Evolutionary conservation across 2,329 filamentous ascomycete species (phyloP).

Genomic region (Penicillium sp.): DNA sequence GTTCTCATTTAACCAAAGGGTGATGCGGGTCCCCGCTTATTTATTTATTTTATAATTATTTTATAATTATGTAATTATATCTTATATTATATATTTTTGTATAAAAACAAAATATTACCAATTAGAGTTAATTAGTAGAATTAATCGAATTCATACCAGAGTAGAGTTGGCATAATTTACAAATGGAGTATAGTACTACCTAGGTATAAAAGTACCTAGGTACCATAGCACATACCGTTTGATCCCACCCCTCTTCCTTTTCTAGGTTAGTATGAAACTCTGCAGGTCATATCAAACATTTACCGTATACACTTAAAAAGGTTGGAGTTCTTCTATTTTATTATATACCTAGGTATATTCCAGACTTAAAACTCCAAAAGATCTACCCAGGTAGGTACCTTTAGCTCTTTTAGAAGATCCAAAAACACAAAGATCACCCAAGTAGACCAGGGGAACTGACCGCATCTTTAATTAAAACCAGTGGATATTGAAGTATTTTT

Average conservation of each 20-base stretch:
- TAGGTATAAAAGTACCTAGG: too few species aligned
- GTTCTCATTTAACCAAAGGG: slow-evolving; percentile 24
- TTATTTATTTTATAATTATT: neutral
- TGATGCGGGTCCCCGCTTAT: slow-evolving; percentile 19
- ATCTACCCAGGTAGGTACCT: too few species aligned
- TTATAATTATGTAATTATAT: neutral
- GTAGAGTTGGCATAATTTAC: neutral
- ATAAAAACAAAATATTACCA: neutral
- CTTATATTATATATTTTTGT: neutral
- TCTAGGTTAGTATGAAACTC: slow-evolving; percentile 7
- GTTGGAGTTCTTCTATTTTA: neutral
- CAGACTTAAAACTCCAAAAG: too few species aligned
- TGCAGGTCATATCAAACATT: slow-evolving; percentile 1
- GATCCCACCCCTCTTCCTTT: slow-evolving; percentile 9
- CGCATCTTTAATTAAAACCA: slow-evolving; percentile 21
- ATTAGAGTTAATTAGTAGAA: neutral
- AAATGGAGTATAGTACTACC: neutral
- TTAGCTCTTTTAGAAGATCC: too few species aligned
- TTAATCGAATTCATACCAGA: neutral
- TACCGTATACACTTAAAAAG: neutral
- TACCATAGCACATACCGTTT: neutral
- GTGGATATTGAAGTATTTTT: slow-evolving; percentile 1
- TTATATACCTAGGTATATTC: too few species aligned
- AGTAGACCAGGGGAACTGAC: slow-evolving; percentile 10
- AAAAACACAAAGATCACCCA: neutral